Evolutionary conservation across 305 asterid species (phyloP).

Genomic region (Fraxinus albicans): DNA sequence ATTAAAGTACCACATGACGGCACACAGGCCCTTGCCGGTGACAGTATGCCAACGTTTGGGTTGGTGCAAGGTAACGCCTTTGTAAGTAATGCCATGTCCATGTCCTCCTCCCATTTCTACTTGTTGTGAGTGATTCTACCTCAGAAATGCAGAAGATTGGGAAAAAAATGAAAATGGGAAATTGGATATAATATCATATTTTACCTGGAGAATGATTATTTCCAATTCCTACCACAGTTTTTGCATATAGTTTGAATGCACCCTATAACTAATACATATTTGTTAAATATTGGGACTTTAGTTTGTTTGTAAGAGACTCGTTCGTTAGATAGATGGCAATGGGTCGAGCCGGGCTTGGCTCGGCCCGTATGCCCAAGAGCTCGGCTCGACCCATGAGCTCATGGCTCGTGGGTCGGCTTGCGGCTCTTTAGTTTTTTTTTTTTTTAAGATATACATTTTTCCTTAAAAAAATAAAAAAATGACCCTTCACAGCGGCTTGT

Average conservation of each 20-base stretch:
- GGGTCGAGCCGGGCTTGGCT: too few relatives aligned
- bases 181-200: background rate
- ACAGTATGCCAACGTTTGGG: slow-evolving; percentile 92
- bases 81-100: slow-evolving; percentile 76
- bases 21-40: slow-evolving; percentile 94
- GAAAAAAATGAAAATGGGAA: background rate
- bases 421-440: too few relatives aligned
- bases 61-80: slow-evolving; percentile 72
- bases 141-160: background rate
- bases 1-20: slow-evolving; percentile 74
- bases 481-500: too few relatives aligned
- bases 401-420: too few relatives aligned
- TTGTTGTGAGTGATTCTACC: background rate
- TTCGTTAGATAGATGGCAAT: too few relatives aligned
- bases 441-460: too few relatives aligned
- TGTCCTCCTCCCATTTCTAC: slow-evolving; percentile 59
- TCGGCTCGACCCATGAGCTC: too few relatives aligned
- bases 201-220: background rate
- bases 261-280: too few relatives aligned
- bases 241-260: background rate
- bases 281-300: too few relatives aligned
- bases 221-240: background rate
- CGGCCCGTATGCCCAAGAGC: too few relatives aligned
- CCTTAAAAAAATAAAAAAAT: too few relatives aligned
- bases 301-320: too few relatives aligned